Evolutionary conservation across 2,329 filamentous ascomycete species (phyloP), one percentile per base, ranked within the genome.

Genomic region (Claviceps quebecensis): DNA sequence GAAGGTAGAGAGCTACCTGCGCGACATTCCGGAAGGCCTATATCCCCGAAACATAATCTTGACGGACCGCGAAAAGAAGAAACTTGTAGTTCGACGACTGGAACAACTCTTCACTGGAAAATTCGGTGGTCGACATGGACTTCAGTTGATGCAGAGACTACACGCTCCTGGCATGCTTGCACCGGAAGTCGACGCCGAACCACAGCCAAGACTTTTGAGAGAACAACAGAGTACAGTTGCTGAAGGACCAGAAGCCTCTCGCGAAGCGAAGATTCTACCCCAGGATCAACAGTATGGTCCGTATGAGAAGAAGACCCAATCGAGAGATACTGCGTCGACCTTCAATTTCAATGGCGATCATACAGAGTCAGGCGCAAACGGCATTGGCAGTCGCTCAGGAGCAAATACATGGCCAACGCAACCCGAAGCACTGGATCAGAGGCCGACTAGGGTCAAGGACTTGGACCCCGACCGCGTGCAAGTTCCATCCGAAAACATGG

Each of bases 81-180:
- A 83, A 61, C 61, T 89, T 19, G 83, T 91, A 0, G 87, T 91
- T 2, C 76, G 80, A 50, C 77, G 86, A 2, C 65, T 94, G 5
- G 87, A 94, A 60, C 85, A 90, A 56, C 73, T 94, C 1, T 94
- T 93, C 55, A 88, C 86, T 0, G 87, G 87, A 2, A 86, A 83
- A 60, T 72, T 75, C 17, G 66, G 64, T 4, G 69, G 69, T 4
- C 66, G 70, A 60, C 62, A 72, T 66, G 46, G 57, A 37, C 59
- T 55, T 39, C 62, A 56, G 14, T 60, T 55, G 45, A 65, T 57
- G 52, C 59, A 54, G 13, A 38, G 51, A 3, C 47, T 53, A 16
- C 56, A 59, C 16, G 56, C 56, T 0, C 48, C 52, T 34, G 56
- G 51, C 3, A 56, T 54, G 1, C 47, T 43, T 1, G 41, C 50